phyloP scores from a whole-genome alignment of 2,329 filamentous ascomycete species.

The Camptophora hylomeconis region DNA sequence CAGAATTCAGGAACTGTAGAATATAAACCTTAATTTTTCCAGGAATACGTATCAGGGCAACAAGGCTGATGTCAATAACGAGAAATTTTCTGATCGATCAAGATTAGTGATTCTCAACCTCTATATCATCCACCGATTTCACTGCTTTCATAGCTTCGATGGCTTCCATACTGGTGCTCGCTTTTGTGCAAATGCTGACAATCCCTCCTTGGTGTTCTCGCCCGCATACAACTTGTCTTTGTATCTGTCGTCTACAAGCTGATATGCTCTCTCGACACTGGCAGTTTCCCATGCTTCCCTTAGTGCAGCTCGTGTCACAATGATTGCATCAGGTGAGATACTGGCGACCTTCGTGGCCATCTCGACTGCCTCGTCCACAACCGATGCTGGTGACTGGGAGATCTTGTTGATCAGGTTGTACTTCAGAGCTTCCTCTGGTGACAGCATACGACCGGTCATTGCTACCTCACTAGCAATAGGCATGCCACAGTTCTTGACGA shows the following conservation, averaged over 20 bases:
- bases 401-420: conserved; percentile 54
- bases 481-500: conserved; percentile 52
- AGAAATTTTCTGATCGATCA: too few relatives aligned
- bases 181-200: conserved; percentile 64
- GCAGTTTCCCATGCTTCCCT: conserved; percentile 60
- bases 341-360: conserved; percentile 49
- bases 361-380: conserved; percentile 13
- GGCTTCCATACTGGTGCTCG: conserved; percentile 52
- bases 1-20: too few relatives aligned
- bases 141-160: conserved; percentile 25
- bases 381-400: conserved; percentile 15
- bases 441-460: conserved; percentile 47
- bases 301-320: conserved; percentile 60
- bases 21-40: too few relatives aligned
- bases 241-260: conserved; percentile 22
- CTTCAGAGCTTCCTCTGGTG: conserved; percentile 43
- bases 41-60: too few relatives aligned
- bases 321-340: conserved; percentile 62
- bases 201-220: conserved; percentile 62
- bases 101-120: too few relatives aligned
- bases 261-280: conserved; percentile 50
- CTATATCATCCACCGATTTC: background rate
- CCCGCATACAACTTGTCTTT: conserved; percentile 10
- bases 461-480: conserved; percentile 61
- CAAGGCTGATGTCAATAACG: too few relatives aligned